Base-by-base conservation (phyloP, 2,329 filamentous ascomycete species). In the Fusarium duplospermum region DNA sequence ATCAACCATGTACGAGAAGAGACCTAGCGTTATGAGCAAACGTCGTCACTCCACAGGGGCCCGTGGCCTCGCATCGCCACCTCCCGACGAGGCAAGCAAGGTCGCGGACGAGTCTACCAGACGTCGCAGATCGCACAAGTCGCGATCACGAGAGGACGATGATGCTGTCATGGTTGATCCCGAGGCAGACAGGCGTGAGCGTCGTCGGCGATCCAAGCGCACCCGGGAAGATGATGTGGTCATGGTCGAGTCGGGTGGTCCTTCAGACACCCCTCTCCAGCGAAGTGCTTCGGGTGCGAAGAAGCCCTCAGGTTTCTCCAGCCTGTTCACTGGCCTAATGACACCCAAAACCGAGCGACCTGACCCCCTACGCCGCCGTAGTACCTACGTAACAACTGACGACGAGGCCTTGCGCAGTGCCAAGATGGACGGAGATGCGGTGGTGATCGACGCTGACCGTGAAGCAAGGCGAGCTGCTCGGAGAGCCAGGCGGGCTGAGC, bases 11-110 rank as follows among this genome's bases (percentile, higher is more conserved):
- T 90, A 92, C 57, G 90, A 92, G 54, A 90, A 87, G 77, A 90
- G 91, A 42, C 84, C 88, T 29, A 88, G 87, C 71, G 83, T 84
- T 38, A 87, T 87, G 66, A 86, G 87, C 62, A 91, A 86, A 68
- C 89, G 93, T 65, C 91, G 92, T 40, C 87, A 91, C 71, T 93
- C 94, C 1, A 83, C 93, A 18, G 93, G 94, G 62, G 88, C 85
- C 31, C 86, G 87, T 71, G 93, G 91, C 9, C 85, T 95, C 69
- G 87, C 89, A 54, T 94, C 93, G 22, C 93, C 94, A 4, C 93
- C 93, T 10, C 90, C 92, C 3, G 94, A 95, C 33, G 90, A 93
- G 35, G 84, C 87, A 47, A 87, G 87, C 4, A 89, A 90, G 61
- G 97, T 97, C 82, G 94, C 94, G 27, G 86, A 86, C 45, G 84